Percentiles rank a stretch among this genome's conserved stretches.
These are phyloP conservation scores for Melocanna baccifera DNA, from an alignment of 176 grass and related monocot genomes.

Conservation along the genomic window DNA sequence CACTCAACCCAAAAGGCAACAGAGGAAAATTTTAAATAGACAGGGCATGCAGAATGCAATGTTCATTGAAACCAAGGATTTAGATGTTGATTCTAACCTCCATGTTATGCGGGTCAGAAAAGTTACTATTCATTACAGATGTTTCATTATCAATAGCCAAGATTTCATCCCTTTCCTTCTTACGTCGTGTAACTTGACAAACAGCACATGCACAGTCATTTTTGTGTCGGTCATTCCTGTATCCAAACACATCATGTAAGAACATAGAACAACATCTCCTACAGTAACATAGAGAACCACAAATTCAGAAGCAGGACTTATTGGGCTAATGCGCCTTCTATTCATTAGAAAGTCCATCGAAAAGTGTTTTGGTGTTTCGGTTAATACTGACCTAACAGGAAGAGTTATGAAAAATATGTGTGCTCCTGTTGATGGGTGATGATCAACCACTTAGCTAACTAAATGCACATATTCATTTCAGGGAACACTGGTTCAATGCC, in stretches of 20 bases:
- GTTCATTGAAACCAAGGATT: neutral
- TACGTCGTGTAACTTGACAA: conserved; percentile 73
- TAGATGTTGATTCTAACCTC: conserved; percentile 50
- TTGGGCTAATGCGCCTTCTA: neutral
- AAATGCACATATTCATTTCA: neutral
- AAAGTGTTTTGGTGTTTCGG: neutral
- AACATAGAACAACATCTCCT: neutral
- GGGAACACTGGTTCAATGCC: neutral
- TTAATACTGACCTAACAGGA: conserved; percentile 25
- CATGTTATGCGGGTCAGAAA: conserved; percentile 42
- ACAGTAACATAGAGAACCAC: neutral
- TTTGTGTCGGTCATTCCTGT: conserved; percentile 76
- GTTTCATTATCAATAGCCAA: conserved; percentile 48
- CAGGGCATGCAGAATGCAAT: neutral
- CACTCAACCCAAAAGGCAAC: neutral
- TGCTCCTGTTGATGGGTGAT: neutral
- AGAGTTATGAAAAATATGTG: neutral
- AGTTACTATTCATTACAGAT: conserved; percentile 32
- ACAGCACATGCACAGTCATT: conserved; percentile 73
- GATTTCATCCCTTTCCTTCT: conserved; percentile 71
- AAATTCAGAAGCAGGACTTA: neutral
- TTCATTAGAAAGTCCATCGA: neutral
- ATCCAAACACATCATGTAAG: conserved; percentile 34
- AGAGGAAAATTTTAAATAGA: conserved; percentile 8
- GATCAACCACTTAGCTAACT: neutral